phyloP scores from a whole-genome alignment of 768 basidiomycete genomes.

The Naganishia randhawae region DNA sequence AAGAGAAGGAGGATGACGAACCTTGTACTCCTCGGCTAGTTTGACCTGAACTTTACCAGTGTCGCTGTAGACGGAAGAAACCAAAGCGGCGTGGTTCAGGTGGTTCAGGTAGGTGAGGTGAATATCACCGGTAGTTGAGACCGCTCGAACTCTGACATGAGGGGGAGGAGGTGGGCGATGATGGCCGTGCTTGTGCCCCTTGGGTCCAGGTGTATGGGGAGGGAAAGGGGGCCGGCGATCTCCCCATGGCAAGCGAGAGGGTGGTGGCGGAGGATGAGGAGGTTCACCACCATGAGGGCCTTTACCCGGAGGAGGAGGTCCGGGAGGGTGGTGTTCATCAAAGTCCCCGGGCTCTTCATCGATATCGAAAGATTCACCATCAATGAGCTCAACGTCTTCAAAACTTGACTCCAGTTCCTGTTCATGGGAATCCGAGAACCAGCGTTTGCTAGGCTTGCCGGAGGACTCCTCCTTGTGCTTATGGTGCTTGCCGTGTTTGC shows the following conservation, averaged over 20 bases:
- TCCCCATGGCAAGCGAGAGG: not conserved
- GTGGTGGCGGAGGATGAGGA: slow-evolving; percentile 9
- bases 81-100: slow-evolving; percentile 3
- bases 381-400: not conserved
- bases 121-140: slow-evolving; percentile 23
- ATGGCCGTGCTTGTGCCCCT: slow-evolving; percentile 1
- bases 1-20: not conserved
- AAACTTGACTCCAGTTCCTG: not conserved
- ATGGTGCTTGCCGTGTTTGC: slow-evolving; percentile 9
- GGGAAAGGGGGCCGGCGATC: not conserved
- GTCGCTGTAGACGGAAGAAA: slow-evolving; percentile 17
- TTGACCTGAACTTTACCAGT: slow-evolving; percentile 26
- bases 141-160: not conserved
- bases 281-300: not conserved
- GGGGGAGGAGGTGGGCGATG: slow-evolving; percentile 15
- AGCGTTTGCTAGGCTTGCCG: not conserved
- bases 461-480: not conserved
- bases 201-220: not conserved
- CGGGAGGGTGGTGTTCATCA: slow-evolving; percentile 2
- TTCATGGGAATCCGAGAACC: not conserved
- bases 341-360: not conserved
- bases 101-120: slow-evolving; percentile 23
- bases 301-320: not conserved
- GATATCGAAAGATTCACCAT: not conserved
- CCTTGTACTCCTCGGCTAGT: slow-evolving; percentile 22